Conservation (phyloP, 2,329 filamentous ascomycete species). For the Aschersonia sp. region DNA sequence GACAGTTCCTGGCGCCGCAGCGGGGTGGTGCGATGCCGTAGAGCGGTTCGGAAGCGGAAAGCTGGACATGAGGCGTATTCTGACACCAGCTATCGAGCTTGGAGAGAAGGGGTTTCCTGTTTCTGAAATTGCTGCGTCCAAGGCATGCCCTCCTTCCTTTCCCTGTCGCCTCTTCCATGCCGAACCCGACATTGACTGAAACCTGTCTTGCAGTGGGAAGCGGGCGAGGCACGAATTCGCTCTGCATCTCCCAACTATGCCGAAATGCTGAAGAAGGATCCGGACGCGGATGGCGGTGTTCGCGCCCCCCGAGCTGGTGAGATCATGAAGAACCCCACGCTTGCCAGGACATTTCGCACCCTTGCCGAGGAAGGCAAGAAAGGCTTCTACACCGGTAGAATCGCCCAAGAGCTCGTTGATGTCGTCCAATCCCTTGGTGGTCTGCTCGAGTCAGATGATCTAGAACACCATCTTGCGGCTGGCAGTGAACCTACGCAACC, state of each 20-base stretch:
- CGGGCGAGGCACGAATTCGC: conserved; percentile 47
- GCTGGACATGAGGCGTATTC: conserved; percentile 58
- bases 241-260: conserved; percentile 69
- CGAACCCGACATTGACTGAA: not conserved
- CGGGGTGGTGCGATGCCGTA: conserved; percentile 84
- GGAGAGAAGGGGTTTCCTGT: conserved; percentile 86
- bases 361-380: conserved; percentile 71
- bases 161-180: not conserved
- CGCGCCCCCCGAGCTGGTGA: conserved; percentile 69
- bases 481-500: conserved; percentile 71
- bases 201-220: conserved; percentile 47
- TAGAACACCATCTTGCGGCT: conserved; percentile 54
- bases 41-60: conserved; percentile 83
- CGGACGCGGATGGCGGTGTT: conserved; percentile 50
- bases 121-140: conserved; percentile 57
- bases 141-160: conserved; percentile 34
- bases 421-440: conserved; percentile 66
- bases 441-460: conserved; percentile 62
- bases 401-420: conserved; percentile 69
- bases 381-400: conserved; percentile 77
- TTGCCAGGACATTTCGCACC: conserved; percentile 68
- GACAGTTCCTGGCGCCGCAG: conserved; percentile 79
- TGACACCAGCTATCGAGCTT: conserved; percentile 70
- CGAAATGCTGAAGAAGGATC: conserved; percentile 76
- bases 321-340: conserved; percentile 70